Percentiles rank a stretch among this genome's conserved stretches.
These are phyloP conservation scores for Centella asiatica DNA, from an alignment of 129 eudicot genomes.

Conservation along the genomic window DNA sequence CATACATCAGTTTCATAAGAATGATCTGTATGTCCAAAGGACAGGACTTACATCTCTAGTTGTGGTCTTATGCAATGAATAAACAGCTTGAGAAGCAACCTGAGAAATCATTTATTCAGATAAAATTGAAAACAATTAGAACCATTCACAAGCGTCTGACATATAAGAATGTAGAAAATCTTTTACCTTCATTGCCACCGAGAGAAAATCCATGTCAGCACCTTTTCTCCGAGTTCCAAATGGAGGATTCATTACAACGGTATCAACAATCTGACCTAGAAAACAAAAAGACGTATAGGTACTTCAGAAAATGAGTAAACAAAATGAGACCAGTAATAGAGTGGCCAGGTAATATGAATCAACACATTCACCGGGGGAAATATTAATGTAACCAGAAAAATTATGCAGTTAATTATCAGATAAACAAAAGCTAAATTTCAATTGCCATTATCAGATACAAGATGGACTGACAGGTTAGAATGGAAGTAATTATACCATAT, in stretches of 20 bases:
- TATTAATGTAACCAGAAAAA: neutral
- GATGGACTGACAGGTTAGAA: too few relatives aligned
- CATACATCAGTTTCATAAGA: too few relatives aligned
- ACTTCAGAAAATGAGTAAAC: neutral
- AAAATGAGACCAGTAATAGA: neutral
- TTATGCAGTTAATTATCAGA: too few relatives aligned
- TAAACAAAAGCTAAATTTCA: too few relatives aligned
- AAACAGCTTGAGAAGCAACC: conserved; percentile 92
- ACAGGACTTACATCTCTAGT: conserved; percentile 23
- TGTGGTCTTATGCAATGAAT: conserved; percentile 93
- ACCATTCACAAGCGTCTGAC: neutral
- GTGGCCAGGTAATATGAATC: neutral
- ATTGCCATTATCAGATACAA: too few relatives aligned
- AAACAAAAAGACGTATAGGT: conserved; percentile 2
- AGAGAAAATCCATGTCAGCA: conserved; percentile 90
- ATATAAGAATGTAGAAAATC: neutral
- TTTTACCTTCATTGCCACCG: conserved; percentile 63
- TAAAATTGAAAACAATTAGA: neutral
- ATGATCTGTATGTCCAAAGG: neutral
- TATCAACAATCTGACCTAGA: conserved; percentile 62
- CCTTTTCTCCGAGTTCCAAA: conserved; percentile 96
- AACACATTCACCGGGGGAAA: neutral
- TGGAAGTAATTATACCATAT: too few relatives aligned
- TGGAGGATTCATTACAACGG: conserved; percentile 97
- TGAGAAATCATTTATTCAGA: conserved; percentile 16